Evolutionary conservation across 768 basidiomycete species (phyloP).

Genomic region (Suillus cothurnatus): DNA sequence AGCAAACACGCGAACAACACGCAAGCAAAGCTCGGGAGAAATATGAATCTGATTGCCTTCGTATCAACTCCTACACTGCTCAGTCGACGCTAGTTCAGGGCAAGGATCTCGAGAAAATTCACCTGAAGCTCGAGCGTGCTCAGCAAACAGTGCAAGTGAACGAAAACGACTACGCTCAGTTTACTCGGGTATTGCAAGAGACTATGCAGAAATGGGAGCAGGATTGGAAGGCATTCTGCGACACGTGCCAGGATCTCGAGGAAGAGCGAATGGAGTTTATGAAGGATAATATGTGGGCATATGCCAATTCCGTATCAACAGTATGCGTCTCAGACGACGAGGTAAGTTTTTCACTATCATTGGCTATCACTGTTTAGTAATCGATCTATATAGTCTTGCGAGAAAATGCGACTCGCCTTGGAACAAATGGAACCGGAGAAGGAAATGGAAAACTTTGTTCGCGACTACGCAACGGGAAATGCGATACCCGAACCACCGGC

Average conservation of each 20-base stretch:
- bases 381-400: slow-evolving; percentile 76
- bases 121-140: slow-evolving; percentile 83
- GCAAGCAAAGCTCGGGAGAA: slow-evolving; percentile 90
- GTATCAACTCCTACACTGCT: slow-evolving; percentile 93
- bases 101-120: slow-evolving; percentile 89
- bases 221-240: slow-evolving; percentile 94
- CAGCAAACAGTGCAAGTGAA: slow-evolving; percentile 89
- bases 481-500: slow-evolving; percentile 85
- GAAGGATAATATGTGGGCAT: slow-evolving; percentile 95
- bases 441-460: slow-evolving; percentile 90
- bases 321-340: slow-evolving; percentile 96
- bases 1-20: slow-evolving; percentile 83
- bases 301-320: slow-evolving; percentile 94
- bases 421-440: slow-evolving; percentile 87
- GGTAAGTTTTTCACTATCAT: slow-evolving; percentile 48
- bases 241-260: slow-evolving; percentile 93
- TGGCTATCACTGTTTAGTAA: neutral
- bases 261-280: slow-evolving; percentile 93
- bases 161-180: slow-evolving; percentile 91
- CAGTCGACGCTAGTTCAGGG: slow-evolving; percentile 92
- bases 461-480: slow-evolving; percentile 85
- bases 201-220: slow-evolving; percentile 87
- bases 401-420: slow-evolving; percentile 80
- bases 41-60: slow-evolving; percentile 89
- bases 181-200: slow-evolving; percentile 75